These are phyloP conservation scores for Kodamaea ohmeri DNA, from an alignment of 1,139 yeast species.

Conservation along the genomic window DNA sequence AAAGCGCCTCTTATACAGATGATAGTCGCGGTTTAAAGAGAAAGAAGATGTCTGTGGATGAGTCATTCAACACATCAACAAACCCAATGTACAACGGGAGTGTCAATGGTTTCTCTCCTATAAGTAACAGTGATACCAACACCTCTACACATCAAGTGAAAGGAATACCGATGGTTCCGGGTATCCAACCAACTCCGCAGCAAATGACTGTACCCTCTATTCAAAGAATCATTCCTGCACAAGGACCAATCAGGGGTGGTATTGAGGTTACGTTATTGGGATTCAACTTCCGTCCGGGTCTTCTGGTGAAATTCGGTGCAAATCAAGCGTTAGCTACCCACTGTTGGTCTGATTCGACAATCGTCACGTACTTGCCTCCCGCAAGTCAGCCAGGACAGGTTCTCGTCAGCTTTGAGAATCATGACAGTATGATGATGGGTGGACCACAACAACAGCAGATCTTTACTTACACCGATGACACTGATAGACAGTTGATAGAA, in stretches of 20 bases:
- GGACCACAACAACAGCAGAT: constrained; percentile 50
- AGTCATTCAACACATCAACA: constrained; percentile 35
- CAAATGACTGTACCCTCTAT: constrained; percentile 49
- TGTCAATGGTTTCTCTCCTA: constrained; percentile 41
- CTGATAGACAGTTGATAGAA: constrained; percentile 88
- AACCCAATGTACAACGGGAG: constrained; percentile 49
- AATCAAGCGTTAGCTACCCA: constrained; percentile 83
- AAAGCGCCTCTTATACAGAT: constrained; percentile 48
- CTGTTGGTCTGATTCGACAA: constrained; percentile 93
- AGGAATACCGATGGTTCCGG: constrained; percentile 14
- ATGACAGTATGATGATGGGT: constrained; percentile 29
- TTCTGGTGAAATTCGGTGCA: constrained; percentile 82
- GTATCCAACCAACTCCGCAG: constrained; percentile 16
- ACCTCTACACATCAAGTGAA: constrained; percentile 29
- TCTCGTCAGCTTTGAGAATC: constrained; percentile 71
- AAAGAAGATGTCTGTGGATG: constrained; percentile 46
- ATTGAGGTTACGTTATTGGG: constrained; percentile 91
- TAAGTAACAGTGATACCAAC: constrained; percentile 47
- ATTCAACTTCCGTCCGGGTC: constrained; percentile 76
- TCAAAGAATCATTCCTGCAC: constrained; percentile 87
- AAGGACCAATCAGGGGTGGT: constrained; percentile 94
- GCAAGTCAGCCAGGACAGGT: constrained; percentile 89
- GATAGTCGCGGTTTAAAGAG: constrained; percentile 38
- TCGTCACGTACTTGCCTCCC: constrained; percentile 91
- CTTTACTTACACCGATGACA: constrained; percentile 88